These are phyloP conservation scores for Neurospora discreta DNA, from an alignment of 495 filamentous ascomycete genomes.

Conservation along the genomic window DNA sequence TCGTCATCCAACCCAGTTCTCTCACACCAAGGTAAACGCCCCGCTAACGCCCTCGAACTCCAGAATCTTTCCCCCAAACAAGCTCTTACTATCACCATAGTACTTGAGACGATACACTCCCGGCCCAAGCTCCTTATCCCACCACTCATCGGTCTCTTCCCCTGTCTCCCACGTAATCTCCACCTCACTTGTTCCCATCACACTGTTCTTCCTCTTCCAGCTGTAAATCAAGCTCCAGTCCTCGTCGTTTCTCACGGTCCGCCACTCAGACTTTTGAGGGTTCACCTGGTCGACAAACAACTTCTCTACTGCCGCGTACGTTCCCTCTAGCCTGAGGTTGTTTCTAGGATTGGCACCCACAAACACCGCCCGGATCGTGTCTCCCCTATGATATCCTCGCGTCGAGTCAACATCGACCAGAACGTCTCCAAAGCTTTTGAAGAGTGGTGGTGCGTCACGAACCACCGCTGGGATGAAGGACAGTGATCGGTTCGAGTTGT, in stretches of 20 bases:
- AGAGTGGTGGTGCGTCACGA: constrained; percentile 57
- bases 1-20: neutral
- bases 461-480: constrained; percentile 75
- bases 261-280: constrained; percentile 38
- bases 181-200: constrained; percentile 72
- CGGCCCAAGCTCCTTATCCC: constrained; percentile 30
- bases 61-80: constrained; percentile 49
- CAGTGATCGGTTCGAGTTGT: constrained; percentile 70
- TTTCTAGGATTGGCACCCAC: constrained; percentile 88
- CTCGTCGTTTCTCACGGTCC: constrained; percentile 53
- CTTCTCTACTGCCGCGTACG: constrained; percentile 69
- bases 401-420: constrained; percentile 41
- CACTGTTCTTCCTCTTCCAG: constrained; percentile 63
- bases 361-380: constrained; percentile 54
- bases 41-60: constrained; percentile 68
- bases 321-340: constrained; percentile 66
- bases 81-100: constrained; percentile 69
- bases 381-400: constrained; percentile 51
- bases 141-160: constrained; percentile 37
- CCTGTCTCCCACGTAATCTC: constrained; percentile 71
- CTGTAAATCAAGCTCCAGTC: constrained; percentile 75
- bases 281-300: constrained; percentile 22
- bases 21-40: constrained; percentile 42
- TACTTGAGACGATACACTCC: constrained; percentile 76
- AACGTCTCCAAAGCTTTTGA: constrained; percentile 69